Percentiles rank a stretch among this genome's conserved stretches.
phyloP scores from a whole-genome alignment of 1,139 yeast genomes.

The Suzukiozyma palmioleophila region DNA sequence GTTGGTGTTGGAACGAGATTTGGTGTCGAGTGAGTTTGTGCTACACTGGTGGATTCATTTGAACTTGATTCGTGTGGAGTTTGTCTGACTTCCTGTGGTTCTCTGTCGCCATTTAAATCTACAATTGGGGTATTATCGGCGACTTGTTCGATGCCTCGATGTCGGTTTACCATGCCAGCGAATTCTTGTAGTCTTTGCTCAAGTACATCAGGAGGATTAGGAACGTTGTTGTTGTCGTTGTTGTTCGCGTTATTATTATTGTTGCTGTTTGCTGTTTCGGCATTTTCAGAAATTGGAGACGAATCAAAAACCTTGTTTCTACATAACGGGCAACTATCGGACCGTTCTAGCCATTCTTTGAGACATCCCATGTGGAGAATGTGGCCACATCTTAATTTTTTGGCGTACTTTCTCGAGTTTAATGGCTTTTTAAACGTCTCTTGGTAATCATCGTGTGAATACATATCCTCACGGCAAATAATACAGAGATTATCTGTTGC shows the following conservation, averaged over 20 bases:
- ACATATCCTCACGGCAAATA: constrained; percentile 84
- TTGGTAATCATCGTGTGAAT: constrained; percentile 29
- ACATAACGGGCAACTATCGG: constrained; percentile 90
- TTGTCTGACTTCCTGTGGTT: constrained; percentile 1
- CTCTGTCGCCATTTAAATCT: neutral
- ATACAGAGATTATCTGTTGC: constrained; percentile 65
- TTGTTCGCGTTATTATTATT: neutral
- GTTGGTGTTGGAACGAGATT: constrained; percentile 2
- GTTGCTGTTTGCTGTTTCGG: neutral
- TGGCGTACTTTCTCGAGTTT: constrained; percentile 54
- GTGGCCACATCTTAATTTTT: constrained; percentile 79
- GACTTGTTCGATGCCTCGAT: neutral
- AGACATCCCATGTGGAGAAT: constrained; percentile 87
- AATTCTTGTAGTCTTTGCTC: constrained; percentile 3
- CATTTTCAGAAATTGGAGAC: constrained; percentile 4
- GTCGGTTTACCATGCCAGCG: constrained; percentile 4
- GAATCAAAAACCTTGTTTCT: constrained; percentile 58
- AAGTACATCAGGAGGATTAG: constrained; percentile 4
- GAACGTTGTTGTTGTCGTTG: neutral
- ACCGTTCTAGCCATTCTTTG: constrained; percentile 89
- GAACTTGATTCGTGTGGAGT: neutral
- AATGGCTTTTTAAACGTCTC: constrained; percentile 18
- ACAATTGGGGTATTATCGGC: neutral
- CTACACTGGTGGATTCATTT: neutral
- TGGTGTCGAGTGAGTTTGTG: neutral